Evolutionary conservation across 106 monocot species (phyloP), one percentile per base, ranked within the genome.

Genomic region (Allium cepa): DNA sequence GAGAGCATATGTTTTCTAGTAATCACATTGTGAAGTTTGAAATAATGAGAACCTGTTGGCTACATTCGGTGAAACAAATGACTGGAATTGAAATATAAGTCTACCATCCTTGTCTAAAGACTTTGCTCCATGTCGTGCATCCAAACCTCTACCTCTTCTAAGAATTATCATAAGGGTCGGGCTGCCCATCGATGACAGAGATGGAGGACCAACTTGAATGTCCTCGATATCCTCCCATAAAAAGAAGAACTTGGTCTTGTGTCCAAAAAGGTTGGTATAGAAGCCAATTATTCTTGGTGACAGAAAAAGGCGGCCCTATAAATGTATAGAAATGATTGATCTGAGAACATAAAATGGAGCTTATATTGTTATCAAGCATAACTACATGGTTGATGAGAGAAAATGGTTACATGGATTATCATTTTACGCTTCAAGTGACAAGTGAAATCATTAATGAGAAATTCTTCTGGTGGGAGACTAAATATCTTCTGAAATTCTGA

Each of bases 391-490:
- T 36, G 5, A 36, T 49, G 46, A 56, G 17, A 49, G 17, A 52
- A 68, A 45, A 57, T 61, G 9, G 46, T 27, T 13, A 90, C 95
- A 91, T 95, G 95, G 56, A 88, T 49, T 17, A 81, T 87, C 91
- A 95, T 82, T 78, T 86, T 95, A 27, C 95, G 85, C 73, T 88
- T 95, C 76, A 95, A 78, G 18, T 95, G 85, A 77, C 95, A 95
- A n/a, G 91, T 88, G 74, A 91, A 95, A 77, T 95, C 95, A 68
- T 95, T 90, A 72, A 95, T 91, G 17, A 95, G 83, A 71, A 95
- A 95, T 60, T 95, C 95, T 74, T 95, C 95, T 22, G 83, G 66
- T 50, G 95, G 95, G 45, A 95, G 76, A 51, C 74, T 50, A 57
- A 95, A 95, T 3, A 91, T 71, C 73, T 95, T 95, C 79, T 95